Evolutionary conservation across 2,329 filamentous ascomycete species (phyloP).

Genomic region (Aphanoascus verrucosus): DNA sequence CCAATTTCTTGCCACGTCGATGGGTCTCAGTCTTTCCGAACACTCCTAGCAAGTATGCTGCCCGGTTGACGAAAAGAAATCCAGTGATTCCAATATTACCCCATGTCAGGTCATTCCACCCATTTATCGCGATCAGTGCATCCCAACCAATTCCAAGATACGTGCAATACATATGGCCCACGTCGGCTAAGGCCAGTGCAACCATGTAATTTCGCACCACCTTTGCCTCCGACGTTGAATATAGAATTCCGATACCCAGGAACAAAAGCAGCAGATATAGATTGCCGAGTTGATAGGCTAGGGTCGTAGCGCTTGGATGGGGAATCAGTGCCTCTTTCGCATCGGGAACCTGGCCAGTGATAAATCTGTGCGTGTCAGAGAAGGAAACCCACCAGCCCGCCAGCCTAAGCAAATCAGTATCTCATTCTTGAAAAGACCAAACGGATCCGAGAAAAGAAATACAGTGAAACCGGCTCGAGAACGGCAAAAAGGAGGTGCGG

Average conservation of each 20-base stretch:
- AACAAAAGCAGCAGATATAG: constrained; percentile 56
- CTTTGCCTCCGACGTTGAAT: constrained; percentile 52
- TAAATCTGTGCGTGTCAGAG: constrained; percentile 50
- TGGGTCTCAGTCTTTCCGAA: constrained; percentile 41
- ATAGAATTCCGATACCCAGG: constrained; percentile 53
- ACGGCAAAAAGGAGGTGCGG: constrained; percentile 58
- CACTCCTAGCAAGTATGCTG: constrained; percentile 48
- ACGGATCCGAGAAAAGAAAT: constrained; percentile 1
- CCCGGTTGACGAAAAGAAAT: constrained; percentile 47
- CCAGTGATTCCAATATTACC: constrained; percentile 59
- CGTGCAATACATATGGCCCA: constrained; percentile 56
- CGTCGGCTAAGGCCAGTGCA: constrained; percentile 53
- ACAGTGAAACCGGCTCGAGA: constrained; percentile 57
- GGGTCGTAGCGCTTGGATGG: constrained; percentile 37
- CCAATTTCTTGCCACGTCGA: constrained; percentile 19
- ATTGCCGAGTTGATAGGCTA: constrained; percentile 60
- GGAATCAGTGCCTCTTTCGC: constrained; percentile 23
- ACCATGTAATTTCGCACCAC: constrained; percentile 58
- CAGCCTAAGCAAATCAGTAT: constrained; percentile 36
- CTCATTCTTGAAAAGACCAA: constrained; percentile 6
- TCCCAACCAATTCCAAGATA: constrained; percentile 49
- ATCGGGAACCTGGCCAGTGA: constrained; percentile 49
- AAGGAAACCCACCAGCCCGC: constrained; percentile 50
- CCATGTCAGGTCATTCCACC: constrained; percentile 62
- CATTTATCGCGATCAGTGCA: constrained; percentile 41